Base-by-base conservation (phyloP, 768 basidiomycete genomes). In the Mrakia hoshinonis region DNA sequence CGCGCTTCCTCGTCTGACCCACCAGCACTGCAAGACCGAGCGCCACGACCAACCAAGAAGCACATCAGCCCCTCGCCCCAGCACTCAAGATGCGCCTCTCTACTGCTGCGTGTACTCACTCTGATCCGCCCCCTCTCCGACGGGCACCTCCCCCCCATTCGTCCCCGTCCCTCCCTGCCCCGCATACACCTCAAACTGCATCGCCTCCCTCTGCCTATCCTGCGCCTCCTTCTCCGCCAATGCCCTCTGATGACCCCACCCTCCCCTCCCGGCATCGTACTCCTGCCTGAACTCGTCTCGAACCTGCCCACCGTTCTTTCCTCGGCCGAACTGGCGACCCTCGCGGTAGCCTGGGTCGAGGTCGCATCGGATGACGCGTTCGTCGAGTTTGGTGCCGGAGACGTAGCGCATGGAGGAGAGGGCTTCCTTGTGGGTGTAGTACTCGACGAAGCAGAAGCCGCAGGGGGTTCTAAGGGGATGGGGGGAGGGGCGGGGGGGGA, bases 371-470 rank as follows among this genome's bases (percentile, higher is more conserved):
- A 99, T 95, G 76, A 99, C 91, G 43, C 96, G 89, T 81, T 99
- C 96, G 80, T 99, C 96, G 26, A 99, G 87, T 82, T 98, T 98
- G 46, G 94, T 93, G n/a, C 95, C 96, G 64, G 90, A 92, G 76
- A 98, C 86, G 79, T 96, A 94, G 61, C 89, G 87, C 85, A 98
- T 87, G 73, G 89, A 88, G 51, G 92, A 90, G 49, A 96, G 83
- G 22, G 96, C 95, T 80, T 98, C 94, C 6, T 87, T 83, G 77
- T 97, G 92, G 12, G 91, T 91, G 79, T 97, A 98, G 79, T 91
- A 99, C 73, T 80, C 80, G 46, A 80, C 80, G 61, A 80, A 80
- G 31, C 79, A 79, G 74, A 80, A 80, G 4, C 80, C 80, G 71
- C 80, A 80, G 1, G 80, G 80, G 18, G 80, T 79, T 69, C 79